Percentiles rank a stretch among this genome's conserved stretches.
Conservation (phyloP, 2,329 filamentous ascomycete genomes). For the Colletotrichum graminicola region DNA sequence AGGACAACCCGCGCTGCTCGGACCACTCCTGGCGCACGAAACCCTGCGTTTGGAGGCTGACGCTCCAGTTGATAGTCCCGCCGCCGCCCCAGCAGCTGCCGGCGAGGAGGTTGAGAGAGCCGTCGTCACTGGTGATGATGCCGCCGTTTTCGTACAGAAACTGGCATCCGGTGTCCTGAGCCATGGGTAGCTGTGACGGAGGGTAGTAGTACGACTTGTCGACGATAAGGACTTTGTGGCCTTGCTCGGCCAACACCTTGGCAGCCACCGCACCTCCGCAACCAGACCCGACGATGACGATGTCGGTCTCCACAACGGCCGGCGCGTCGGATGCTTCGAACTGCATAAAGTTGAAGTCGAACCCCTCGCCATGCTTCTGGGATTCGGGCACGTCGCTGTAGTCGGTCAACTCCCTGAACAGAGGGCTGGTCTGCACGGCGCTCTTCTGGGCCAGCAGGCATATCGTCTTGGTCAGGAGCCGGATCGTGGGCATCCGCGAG, state of each 20-base stretch:
- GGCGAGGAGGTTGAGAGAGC: slow-evolving; percentile 70
- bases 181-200: slow-evolving; percentile 80
- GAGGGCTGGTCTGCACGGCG: slow-evolving; percentile 67
- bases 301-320: slow-evolving; percentile 78
- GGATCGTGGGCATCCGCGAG: slow-evolving; percentile 67
- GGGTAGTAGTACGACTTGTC: slow-evolving; percentile 86
- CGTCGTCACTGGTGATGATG: slow-evolving; percentile 66
- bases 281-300: slow-evolving; percentile 88
- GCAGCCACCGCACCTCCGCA: slow-evolving; percentile 87
- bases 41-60: slow-evolving; percentile 74
- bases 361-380: slow-evolving; percentile 64
- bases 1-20: slow-evolving; percentile 70
- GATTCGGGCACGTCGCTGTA: slow-evolving; percentile 67
- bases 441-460: slow-evolving; percentile 65
- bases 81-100: slow-evolving; percentile 87
- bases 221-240: slow-evolving; percentile 80
- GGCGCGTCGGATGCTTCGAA: slow-evolving; percentile 58
- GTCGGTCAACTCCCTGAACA: slow-evolving; percentile 67
- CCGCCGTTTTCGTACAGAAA: slow-evolving; percentile 80
- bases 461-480: slow-evolving; percentile 67
- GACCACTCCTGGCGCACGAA: slow-evolving; percentile 88
- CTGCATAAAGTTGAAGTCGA: slow-evolving; percentile 73
- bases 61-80: slow-evolving; percentile 89
- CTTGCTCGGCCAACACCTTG: slow-evolving; percentile 83
- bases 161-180: slow-evolving; percentile 67